A percentile compares a stretch with the other conserved stretches of the same genome.
Conservation (phyloP, 208 protist genomes). For the Leishmania martiniquensis region DNA sequence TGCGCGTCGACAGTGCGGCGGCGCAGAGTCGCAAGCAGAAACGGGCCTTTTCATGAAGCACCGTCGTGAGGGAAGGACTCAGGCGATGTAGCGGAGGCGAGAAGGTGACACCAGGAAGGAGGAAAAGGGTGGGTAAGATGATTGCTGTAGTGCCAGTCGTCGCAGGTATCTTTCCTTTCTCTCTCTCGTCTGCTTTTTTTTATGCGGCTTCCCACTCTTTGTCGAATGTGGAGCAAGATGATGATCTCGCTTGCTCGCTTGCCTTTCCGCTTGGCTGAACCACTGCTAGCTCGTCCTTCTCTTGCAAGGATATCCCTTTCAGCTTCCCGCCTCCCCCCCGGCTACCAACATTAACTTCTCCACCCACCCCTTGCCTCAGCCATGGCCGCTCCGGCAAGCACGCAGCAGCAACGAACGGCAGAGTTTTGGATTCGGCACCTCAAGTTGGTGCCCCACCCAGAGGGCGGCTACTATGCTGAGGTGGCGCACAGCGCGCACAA, state of each 20-base stretch:
- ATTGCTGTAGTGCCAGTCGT: neutral
- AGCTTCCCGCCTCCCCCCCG: too few relatives aligned
- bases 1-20: neutral
- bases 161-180: neutral
- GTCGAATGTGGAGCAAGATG: neutral
- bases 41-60: neutral
- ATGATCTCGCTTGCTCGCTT: neutral
- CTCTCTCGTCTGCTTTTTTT: neutral
- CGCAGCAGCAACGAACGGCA: conserved; percentile 4
- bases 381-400: neutral
- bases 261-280: neutral
- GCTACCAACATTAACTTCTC: neutral
- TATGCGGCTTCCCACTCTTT: too few relatives aligned
- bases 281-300: neutral
- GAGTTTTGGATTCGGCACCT: conserved; percentile 54
- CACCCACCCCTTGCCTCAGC: neutral
- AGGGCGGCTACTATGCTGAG: conserved; percentile 49
- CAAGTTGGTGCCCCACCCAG: conserved; percentile 40
- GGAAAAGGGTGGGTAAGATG: too few relatives aligned
- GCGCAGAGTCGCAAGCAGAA: neutral
- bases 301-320: neutral
- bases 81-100: neutral
- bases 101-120: neutral
- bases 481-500: conserved; percentile 28
- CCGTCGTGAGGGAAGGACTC: neutral